Conservation (phyloP, 2,329 filamentous ascomycete genomes). For the Trichoderma pleuroti region DNA sequence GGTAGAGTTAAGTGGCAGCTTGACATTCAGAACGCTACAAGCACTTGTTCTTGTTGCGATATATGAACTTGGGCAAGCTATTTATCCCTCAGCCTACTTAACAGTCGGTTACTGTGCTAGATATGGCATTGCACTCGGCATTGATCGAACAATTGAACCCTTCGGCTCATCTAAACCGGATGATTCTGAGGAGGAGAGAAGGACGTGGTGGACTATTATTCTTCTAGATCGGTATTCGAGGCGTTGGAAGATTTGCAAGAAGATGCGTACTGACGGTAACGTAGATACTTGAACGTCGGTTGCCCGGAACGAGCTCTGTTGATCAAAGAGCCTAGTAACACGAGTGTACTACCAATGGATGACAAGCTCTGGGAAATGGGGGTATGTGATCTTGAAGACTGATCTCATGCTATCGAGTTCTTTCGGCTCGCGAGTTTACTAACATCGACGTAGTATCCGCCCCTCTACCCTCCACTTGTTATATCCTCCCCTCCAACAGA, state of each 20-base stretch:
- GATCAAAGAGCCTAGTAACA: background rate
- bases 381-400: background rate
- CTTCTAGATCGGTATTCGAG: background rate
- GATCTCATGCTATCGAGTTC: background rate
- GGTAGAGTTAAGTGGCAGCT: background rate
- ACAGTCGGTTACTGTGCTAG: background rate
- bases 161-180: background rate
- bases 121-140: too few relatives aligned
- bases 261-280: background rate
- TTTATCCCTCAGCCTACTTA: background rate
- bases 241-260: background rate
- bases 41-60: background rate
- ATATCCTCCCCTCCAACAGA: background rate
- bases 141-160: background rate
- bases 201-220: background rate
- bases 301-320: background rate
- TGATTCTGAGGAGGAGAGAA: background rate
- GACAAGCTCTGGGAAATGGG: background rate
- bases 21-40: background rate
- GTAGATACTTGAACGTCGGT: background rate
- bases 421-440: background rate
- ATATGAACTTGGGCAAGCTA: background rate
- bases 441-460: background rate
- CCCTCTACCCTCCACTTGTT: background rate
- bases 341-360: background rate